Percentiles rank a stretch among this genome's conserved stretches.
Conservation (phyloP, 441 rosid genomes). For the Brassica hybrid region DNA sequence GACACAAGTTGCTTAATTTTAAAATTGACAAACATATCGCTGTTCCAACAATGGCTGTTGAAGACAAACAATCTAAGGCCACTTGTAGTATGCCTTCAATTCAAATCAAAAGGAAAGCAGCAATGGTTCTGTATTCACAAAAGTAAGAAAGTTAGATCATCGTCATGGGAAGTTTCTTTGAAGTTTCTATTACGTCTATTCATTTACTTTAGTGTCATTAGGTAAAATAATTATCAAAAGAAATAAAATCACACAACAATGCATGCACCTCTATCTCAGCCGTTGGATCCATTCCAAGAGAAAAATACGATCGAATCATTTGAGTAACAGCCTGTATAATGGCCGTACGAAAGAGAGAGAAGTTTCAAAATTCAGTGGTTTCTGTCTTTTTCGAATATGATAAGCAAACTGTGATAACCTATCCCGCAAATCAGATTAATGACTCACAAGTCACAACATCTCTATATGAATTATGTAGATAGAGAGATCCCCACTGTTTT, state of each 20-base stretch:
- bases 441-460: slow-evolving; percentile 10
- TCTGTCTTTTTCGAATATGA: slow-evolving; percentile 37
- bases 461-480: not conserved
- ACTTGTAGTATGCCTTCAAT: not conserved
- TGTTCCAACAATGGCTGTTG: not conserved
- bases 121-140: not conserved
- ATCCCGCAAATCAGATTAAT: slow-evolving; percentile 33
- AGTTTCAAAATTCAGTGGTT: slow-evolving; percentile 11
- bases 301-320: not conserved
- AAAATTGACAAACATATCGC: not conserved
- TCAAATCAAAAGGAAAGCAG: not conserved
- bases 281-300: slow-evolving; percentile 6
- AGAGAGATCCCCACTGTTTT: slow-evolving; percentile 10
- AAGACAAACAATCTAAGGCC: not conserved
- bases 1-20: not conserved
- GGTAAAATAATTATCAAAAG: not conserved
- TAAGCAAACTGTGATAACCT: slow-evolving; percentile 40
- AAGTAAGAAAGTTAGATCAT: not conserved
- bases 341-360: slow-evolving; percentile 5
- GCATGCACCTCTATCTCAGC: slow-evolving; percentile 2
- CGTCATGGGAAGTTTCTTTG: not conserved
- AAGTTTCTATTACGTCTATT: slow-evolving; percentile 2
- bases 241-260: not conserved
- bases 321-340: slow-evolving; percentile 21
- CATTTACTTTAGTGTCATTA: not conserved